A percentile compares a stretch with the other conserved stretches of the same genome.
Evolutionary conservation across 441 rosid genomes (phyloP).

Genomic region (Breynia disticha): DNA sequence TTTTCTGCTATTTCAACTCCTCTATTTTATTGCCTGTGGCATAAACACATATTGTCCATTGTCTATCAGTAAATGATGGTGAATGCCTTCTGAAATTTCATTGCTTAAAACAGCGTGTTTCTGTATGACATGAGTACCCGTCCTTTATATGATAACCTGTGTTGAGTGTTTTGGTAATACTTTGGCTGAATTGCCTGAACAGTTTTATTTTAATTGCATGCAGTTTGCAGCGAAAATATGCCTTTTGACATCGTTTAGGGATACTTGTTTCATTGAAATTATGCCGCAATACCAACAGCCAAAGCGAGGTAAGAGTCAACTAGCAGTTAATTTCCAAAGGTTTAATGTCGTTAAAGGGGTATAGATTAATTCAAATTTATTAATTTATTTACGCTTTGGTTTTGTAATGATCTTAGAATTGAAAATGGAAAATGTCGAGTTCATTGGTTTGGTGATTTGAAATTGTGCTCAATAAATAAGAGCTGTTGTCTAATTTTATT

Average conservation of each 20-base stretch:
- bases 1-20: no score
- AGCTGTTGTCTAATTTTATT: conserved; percentile 15
- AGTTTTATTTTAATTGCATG: conserved; percentile 16
- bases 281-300: conserved; percentile 60
- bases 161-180: not conserved
- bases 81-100: no score
- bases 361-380: not conserved
- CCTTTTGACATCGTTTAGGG: conserved; percentile 87
- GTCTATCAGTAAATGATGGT: no score
- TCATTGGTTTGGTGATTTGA: not conserved
- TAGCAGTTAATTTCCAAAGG: not conserved
- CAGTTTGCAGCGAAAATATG: conserved; percentile 94
- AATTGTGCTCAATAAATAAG: conserved; percentile 7
- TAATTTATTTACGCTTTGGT: not conserved
- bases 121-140: not conserved
- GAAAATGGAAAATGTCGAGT: not conserved
- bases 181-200: not conserved
- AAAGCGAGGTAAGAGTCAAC: conserved; percentile 43
- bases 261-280: conserved; percentile 84
- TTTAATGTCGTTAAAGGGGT: not conserved
- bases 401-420: not conserved
- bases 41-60: no score
- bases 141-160: conserved; percentile 1
- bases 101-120: no score
- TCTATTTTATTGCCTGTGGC: no score